Base-by-base conservation (phyloP, 345 rosid genomes). In the Acer campestre region DNA sequence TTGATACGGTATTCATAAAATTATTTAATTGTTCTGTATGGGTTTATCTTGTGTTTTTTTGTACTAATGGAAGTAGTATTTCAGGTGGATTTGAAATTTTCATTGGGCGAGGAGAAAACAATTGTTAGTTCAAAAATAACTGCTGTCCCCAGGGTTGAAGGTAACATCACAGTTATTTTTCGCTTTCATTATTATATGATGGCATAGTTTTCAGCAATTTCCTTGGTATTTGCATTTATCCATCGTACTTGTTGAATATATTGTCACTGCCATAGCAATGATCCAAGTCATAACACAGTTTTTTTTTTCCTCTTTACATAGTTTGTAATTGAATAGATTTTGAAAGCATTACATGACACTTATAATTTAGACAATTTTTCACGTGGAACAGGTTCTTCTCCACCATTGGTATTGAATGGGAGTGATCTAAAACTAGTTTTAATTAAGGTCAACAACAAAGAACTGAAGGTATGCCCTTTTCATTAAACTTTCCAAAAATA, bases 21-120 rank as follows among this genome's bases (percentile, higher is more conserved):
- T 20, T 18, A 31, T 4, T 25, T 29, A 23, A 56, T 23, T 65
- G n/a, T 18, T 67, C 42, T 63, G 67, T 46, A n/a, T 75, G 58
- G 48, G 76, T 78, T 78, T 83, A 35, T n/a, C 58, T 64, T 65
- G 61, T 79, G 40, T 67, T 76, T 11, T 56, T 56, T 3, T 70
- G 40, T 70, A 40, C 77, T 77, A 63, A 74, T 74, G 40, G 20
- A 74, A 70, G n/a, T 40, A 1, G 20, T 64, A 29, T 40, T 83
- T 78, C 85, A 94, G 99, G 93, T 94, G 87, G 94, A 93, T 76
- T 87, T 97, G 82, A 88, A 75, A 74, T 97, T 97, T 86, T 78
- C 83, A 46, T 83, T 97, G 73, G 99, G 94, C 27, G 99, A 97
- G 85, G 98, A 97, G 87, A 94, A 90, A 80, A 97, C 99, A 29